Base-by-base conservation (phyloP, 2,329 filamentous ascomycete genomes). In the Clarireedia homoeocarpa region DNA sequence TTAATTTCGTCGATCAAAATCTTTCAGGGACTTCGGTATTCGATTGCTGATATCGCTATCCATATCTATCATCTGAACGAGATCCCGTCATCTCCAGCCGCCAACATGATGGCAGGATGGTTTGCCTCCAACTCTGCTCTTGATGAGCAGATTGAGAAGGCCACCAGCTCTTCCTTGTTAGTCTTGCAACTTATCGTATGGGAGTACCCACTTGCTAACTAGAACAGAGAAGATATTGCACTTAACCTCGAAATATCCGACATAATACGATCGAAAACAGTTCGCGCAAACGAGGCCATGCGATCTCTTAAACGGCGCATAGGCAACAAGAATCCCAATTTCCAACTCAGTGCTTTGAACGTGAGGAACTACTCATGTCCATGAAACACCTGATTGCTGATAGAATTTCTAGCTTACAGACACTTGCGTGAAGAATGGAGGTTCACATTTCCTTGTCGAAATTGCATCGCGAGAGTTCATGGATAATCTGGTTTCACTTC, bases 231-330 rank as follows among this genome's bases (percentile, higher is more conserved):
- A 74, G 92, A 99, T 69, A 97, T 99, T 71, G 88, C 94, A 42
- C 83, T 96, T 65, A 97, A 97, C 71, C 85, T 99, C 68, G 94
- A 99, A 74, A 97, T 99, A 66, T 96, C 92, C 71, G 94, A 99
- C 75, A 79, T 95, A 65, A 96, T 99, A 72, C 84, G 94, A 66
- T 97, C 91, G 68, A 97, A 97, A 77, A 95, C 91, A 17, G 92
- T 99, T 51, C 91, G 91, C 71, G 92, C 94, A 53, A 96, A 92
- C 73, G 94, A 99, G 73, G 94, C 94, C 60, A 99, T 99, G 94
- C 89, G 91, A 71, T 92, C 90, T 45, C 77, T 99, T 67, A 97
- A 96, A 76, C 84, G 84, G 70, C 86, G 94, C 71, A 91, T 99
- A 77, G 91, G 89, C 73, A 91, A 96, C 78, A 95, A 91, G 78